phyloP scores from a whole-genome alignment of 495 filamentous ascomycete species.

The Xylaria intraflava region DNA sequence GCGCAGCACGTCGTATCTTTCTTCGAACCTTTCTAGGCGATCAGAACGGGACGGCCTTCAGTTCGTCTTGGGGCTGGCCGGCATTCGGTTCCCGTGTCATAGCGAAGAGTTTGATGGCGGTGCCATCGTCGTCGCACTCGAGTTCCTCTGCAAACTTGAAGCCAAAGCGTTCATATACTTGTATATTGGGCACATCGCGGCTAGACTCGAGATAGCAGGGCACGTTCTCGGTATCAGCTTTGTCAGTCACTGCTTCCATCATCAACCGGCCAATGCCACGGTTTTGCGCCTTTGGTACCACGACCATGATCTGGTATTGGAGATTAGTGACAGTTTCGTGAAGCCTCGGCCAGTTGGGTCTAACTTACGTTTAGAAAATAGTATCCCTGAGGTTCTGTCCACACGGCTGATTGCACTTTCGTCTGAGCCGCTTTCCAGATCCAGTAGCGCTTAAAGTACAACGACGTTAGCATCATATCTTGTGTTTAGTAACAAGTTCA shows the following conservation, averaged over 20 bases:
- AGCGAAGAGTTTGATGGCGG: constrained; percentile 41
- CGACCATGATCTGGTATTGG: constrained; percentile 51
- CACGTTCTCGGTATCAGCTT: constrained; percentile 53
- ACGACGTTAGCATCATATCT: not conserved
- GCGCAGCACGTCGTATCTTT: not conserved
- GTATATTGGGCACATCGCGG: constrained; percentile 54
- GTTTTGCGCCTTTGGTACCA: constrained; percentile 52
- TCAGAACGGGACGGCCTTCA: not conserved
- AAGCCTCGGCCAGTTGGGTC: not conserved
- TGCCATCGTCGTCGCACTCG: constrained; percentile 52
- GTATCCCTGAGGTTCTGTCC: constrained; percentile 55
- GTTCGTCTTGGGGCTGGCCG: constrained; percentile 10
- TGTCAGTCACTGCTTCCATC: constrained; percentile 50
- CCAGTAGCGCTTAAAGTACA: constrained; percentile 46
- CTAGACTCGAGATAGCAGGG: constrained; percentile 61
- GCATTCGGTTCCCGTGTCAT: constrained; percentile 45
- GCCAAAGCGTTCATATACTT: constrained; percentile 60
- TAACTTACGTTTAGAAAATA: constrained; percentile 52
- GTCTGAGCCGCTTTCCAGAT: constrained; percentile 58
- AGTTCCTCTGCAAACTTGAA: constrained; percentile 57
- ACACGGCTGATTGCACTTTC: constrained; percentile 49
- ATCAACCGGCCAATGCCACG: constrained; percentile 54
- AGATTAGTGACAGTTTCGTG: not conserved
- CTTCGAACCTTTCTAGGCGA: not conserved
- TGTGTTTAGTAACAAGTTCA: not conserved